Base-by-base conservation (phyloP, 495 filamentous ascomycete species). In the Lasiosphaeris hirsuta region DNA sequence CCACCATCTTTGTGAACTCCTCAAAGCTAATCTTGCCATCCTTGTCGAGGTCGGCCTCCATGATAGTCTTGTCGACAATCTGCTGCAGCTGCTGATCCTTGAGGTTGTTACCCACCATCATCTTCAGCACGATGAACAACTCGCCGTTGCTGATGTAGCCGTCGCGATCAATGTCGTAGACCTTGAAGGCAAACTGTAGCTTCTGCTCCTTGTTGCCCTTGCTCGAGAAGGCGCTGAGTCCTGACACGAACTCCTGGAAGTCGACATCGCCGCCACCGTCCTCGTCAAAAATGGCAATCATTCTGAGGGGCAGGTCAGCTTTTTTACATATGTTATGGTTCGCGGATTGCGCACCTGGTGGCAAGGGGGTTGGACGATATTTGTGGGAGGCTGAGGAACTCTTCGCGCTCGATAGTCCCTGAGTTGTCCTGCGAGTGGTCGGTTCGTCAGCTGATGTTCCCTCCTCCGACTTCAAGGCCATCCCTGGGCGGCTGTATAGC, bases 191-290 rank as follows among this genome's bases (percentile, higher is more conserved):
- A 69, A 99, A 99, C 30, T 82, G 86, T 56, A 97, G 81, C 77
- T 99, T 99, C 76, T 99, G 93, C 73, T 96, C 90, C 80, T 99
- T 97, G 79, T 97, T 97, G 43, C 94, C 94, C 77, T 97, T 97
- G 75, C 86, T 89, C 67, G 86, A 91, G 82, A 99, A 99, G 38
- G 95, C 94, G 65, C 87, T 91, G 15, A 99, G 80, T 6, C 94
- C 94, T 6, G 89, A 93, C 17, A 99, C 94, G 77, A 99, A 99
- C 74, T 99, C 94, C 67, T 97, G 90, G 78, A 99, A 99, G 73
- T 99, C 94, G 64, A 99, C 94, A 63, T 96, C 90, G 62, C 94
- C 94, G 61, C 94, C 93, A 60, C 94, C 94, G 73, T 99, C 94
- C 74, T 99, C 94, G 72, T 99, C 94, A 72, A 99, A 97, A 65